Conservation (phyloP, 495 filamentous ascomycete species). For the Penicillium bovifimosum region DNA sequence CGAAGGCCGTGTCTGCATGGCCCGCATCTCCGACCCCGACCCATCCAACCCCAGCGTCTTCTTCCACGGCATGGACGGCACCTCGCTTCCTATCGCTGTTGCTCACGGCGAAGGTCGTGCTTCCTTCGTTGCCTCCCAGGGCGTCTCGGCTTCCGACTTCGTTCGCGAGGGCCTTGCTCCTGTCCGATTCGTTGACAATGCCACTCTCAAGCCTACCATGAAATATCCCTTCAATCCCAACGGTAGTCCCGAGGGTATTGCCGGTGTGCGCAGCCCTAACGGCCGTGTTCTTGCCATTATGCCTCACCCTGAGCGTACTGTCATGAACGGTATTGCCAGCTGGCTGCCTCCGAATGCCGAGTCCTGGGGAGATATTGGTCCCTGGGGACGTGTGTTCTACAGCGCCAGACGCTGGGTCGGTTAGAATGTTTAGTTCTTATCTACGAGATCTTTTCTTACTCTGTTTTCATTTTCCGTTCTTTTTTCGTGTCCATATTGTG, state of each 20-base stretch:
- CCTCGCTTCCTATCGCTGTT: slow-evolving; percentile 77
- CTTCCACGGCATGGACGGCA: slow-evolving; percentile 84
- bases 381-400: slow-evolving; percentile 77
- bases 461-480: neutral
- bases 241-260: slow-evolving; percentile 80
- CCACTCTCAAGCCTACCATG: slow-evolving; percentile 62
- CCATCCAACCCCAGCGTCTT: slow-evolving; percentile 67
- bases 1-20: slow-evolving; percentile 86
- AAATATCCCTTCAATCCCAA: slow-evolving; percentile 92
- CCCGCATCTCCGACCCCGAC: slow-evolving; percentile 63
- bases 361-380: slow-evolving; percentile 81
- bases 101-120: slow-evolving; percentile 93
- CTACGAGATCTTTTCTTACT: neutral
- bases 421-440: slow-evolving; percentile 27
- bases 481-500: slow-evolving; percentile 1
- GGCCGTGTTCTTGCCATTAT: slow-evolving; percentile 90
- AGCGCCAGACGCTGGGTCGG: slow-evolving; percentile 84
- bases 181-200: slow-evolving; percentile 80
- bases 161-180: slow-evolving; percentile 61
- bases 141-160: slow-evolving; percentile 39
- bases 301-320: slow-evolving; percentile 94
- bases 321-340: slow-evolving; percentile 74
- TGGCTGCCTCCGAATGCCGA: slow-evolving; percentile 62
- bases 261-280: slow-evolving; percentile 71
- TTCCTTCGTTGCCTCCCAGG: slow-evolving; percentile 51